phyloP scores from a whole-genome alignment of 208 protist species.

The Trypanosoma avium region DNA sequence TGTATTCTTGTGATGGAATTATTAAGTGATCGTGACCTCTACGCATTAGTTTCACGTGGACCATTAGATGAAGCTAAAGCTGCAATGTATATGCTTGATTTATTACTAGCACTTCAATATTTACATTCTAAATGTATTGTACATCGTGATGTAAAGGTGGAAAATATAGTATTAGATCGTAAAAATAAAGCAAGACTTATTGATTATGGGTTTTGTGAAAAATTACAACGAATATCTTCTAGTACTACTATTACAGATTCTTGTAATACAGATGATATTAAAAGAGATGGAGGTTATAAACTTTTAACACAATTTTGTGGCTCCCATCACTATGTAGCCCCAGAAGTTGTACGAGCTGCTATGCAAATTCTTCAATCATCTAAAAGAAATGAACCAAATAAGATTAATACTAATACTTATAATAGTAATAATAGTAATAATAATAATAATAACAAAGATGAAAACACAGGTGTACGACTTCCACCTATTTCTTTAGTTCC shows the following conservation, averaged over 20 bases:
- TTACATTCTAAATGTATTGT: conserved; percentile 31
- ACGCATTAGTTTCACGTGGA: conserved; percentile 1
- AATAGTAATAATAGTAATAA: no score
- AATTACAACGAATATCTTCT: not conserved
- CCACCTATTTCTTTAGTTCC: not conserved
- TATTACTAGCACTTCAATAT: conserved; percentile 26
- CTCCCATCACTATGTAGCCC: conserved; percentile 40
- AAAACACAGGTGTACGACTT: not conserved
- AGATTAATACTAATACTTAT: not conserved
- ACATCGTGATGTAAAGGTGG: conserved; percentile 41
- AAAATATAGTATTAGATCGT: conserved; percentile 37
- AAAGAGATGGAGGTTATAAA: no score
- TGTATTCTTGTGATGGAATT: conserved; percentile 29
- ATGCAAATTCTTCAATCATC: not conserved
- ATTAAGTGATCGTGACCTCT: conserved; percentile 17
- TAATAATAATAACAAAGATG: no score
- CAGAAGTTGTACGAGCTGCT: conserved; percentile 30
- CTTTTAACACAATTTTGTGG: conserved; percentile 28
- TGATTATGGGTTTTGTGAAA: conserved; percentile 37
- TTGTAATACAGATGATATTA: no score
- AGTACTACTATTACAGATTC: no score
- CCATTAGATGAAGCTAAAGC: conserved; percentile 15
- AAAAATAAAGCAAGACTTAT: conserved; percentile 20
- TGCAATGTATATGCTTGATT: conserved; percentile 23
- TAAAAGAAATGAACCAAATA: not conserved